Evolutionary conservation across 2,329 filamentous ascomycete species (phyloP).

Genomic region (Didymella pomorum): DNA sequence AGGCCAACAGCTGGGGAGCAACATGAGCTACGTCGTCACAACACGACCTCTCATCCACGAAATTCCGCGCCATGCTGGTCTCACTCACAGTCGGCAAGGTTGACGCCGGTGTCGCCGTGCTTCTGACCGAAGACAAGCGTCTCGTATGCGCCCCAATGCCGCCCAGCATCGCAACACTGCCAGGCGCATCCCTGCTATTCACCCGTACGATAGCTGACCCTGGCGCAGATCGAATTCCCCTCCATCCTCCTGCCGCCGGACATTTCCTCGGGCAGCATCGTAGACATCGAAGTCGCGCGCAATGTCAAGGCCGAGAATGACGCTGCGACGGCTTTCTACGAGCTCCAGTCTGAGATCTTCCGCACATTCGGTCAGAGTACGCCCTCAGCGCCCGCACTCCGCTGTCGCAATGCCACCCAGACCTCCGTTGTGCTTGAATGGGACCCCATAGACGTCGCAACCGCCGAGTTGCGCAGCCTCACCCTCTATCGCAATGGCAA

Average conservation of each 20-base stretch:
- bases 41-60: constrained; percentile 5
- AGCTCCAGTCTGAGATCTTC: constrained; percentile 89
- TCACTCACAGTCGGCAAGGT: constrained; percentile 99
- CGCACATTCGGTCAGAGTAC: constrained; percentile 82
- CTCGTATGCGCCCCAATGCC: constrained; percentile 68
- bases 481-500: constrained; percentile 94
- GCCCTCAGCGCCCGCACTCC: constrained; percentile 78
- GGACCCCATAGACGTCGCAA: constrained; percentile 93
- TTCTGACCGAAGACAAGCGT: constrained; percentile 95
- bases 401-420: constrained; percentile 96
- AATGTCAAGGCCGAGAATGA: constrained; percentile 81
- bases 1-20: constrained; percentile 18
- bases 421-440: constrained; percentile 98
- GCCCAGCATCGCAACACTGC: constrained; percentile 21
- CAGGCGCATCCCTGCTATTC: constrained; percentile 32
- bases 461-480: constrained; percentile 87
- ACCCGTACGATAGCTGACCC: constrained; percentile 32
- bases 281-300: constrained; percentile 94
- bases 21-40: constrained; percentile 16
- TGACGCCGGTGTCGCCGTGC: constrained; percentile 95
- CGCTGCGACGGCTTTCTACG: constrained; percentile 77
- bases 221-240: constrained; percentile 89
- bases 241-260: constrained; percentile 95
- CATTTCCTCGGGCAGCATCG: constrained; percentile 94
- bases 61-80: constrained; percentile 76